These are phyloP conservation scores for Carex littledalei DNA, from an alignment of 176 grass and related monocot species.

Conservation along the genomic window DNA sequence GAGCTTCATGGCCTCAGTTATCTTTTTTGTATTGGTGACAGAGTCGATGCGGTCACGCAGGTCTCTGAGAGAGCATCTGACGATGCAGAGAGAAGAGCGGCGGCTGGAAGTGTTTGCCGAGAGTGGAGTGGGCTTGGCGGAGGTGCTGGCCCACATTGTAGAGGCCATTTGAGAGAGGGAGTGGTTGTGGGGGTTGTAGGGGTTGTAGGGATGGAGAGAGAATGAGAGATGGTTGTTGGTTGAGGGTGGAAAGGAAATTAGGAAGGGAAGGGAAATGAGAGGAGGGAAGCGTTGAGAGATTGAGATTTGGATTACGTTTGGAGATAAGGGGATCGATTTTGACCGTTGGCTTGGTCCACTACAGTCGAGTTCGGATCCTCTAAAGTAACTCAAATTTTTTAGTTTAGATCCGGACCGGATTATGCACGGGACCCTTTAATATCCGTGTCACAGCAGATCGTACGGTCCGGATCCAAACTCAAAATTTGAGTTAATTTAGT, in stretches of 20 bases:
- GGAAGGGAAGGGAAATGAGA: conserved; percentile 15
- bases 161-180: conserved; percentile 48
- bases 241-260: not conserved
- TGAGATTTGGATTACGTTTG: conserved; percentile 61
- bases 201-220: conserved; percentile 24
- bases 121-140: conserved; percentile 18
- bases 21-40: conserved; percentile 84
- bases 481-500: no score
- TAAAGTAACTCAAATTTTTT: no score
- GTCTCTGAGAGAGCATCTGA: conserved; percentile 56
- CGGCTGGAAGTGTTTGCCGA: conserved; percentile 8
- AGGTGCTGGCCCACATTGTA: conserved; percentile 36
- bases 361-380: no score
- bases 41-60: conserved; percentile 70
- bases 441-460: no score
- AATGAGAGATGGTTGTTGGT: no score
- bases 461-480: no score
- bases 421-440: no score
- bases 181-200: conserved; percentile 9
- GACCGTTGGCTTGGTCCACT: conserved; percentile 23
- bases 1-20: conserved; percentile 94
- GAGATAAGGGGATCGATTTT: conserved; percentile 43
- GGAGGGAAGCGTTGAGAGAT: conserved; percentile 21
- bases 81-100: conserved; percentile 21
- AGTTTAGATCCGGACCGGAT: no score